Base-by-base conservation (phyloP, 139 green algal species). In the Micromonas pusilla region DNA sequence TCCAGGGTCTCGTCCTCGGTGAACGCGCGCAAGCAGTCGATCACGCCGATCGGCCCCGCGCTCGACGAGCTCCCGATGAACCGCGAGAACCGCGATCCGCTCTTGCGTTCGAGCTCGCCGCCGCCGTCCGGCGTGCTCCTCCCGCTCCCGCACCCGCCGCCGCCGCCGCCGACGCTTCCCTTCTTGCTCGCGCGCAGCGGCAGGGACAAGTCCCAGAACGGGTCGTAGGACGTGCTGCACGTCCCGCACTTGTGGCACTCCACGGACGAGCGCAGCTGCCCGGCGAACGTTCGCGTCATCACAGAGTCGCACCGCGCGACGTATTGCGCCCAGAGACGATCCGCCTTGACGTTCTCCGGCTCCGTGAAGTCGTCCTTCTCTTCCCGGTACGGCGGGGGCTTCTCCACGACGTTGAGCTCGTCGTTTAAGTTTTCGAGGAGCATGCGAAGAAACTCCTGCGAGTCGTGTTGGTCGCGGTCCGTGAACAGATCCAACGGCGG, bases 381-480 rank as follows among this genome's bases (percentile, higher is more conserved):
- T 85, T 97, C 91, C 0, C 95, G 85, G 82, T 98, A 98, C 2
- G 92, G 93, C 85, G n/a, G n/a, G n/a, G 97, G 97, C 34, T 86
- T 60, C 66, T 88, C 82, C 66, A 98, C 91, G 38, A 93, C 83
- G 85, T 98, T 98, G 65, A 97, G 84, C 86, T 98, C 94, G 82
- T 98, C 93, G 81, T 97, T 93, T 79, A 97, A 81, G 2, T 94
- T 94, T 73, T 98, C 94, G 71, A 98, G 83, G 80, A 98, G 87
- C 81, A 96, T 98, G 0, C 91, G 91, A 36, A 98, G 86, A 70
- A 98, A 88, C 88, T 87, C 83, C 77, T 87, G 91, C 28, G 76
- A 86, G 82, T 98, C 94, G 72, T 98, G 94, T 87, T 98, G 94
- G 37, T 86, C 85, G 79, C 97, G 97, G 19, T 92, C 94, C 30